phyloP scores from a whole-genome alignment of 352 stramenopile species.

The Pythium diclinum region DNA sequence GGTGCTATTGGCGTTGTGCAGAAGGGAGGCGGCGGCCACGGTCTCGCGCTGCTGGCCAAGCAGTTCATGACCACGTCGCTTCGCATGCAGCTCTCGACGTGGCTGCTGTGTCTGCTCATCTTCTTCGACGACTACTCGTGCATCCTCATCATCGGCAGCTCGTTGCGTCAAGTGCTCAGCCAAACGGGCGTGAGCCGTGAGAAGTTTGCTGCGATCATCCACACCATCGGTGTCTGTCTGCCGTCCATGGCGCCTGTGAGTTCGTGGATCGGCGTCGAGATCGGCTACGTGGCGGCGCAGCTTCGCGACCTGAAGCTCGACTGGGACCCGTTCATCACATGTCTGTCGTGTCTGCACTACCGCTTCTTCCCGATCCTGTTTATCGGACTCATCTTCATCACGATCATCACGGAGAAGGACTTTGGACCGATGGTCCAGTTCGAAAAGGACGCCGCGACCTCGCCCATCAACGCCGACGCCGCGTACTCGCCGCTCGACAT shows the following conservation, averaged over 20 bases:
- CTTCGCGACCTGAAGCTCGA: conserved; percentile 71
- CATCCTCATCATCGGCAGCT: conserved; percentile 89
- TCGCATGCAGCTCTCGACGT: conserved; percentile 82
- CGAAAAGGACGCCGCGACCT: conserved; percentile 75
- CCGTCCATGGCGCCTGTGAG: conserved; percentile 88
- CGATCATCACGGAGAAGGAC: conserved; percentile 86
- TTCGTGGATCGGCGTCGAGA: conserved; percentile 89
- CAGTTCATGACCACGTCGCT: conserved; percentile 81
- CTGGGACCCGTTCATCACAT: conserved; percentile 88
- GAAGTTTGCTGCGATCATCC: conserved; percentile 89
- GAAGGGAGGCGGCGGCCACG: conserved; percentile 83
- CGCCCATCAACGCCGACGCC: conserved; percentile 56
- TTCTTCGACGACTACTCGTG: conserved; percentile 94
- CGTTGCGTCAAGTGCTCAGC: conserved; percentile 75
- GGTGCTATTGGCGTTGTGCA: conserved; percentile 88
- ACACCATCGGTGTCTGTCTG: conserved; percentile 84
- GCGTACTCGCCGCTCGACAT: conserved; percentile 58
- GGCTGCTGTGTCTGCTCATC: conserved; percentile 80
- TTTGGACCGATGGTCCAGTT: conserved; percentile 87
- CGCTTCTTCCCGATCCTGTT: conserved; percentile 88
- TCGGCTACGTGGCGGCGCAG: conserved; percentile 82
- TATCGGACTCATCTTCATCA: conserved; percentile 89
- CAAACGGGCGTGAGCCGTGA: conserved; percentile 81
- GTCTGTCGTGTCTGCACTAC: conserved; percentile 79
- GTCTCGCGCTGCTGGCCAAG: conserved; percentile 75